phyloP scores from a whole-genome alignment of 495 filamentous ascomycete genomes.

The Talaromyces nanjingensis region DNA sequence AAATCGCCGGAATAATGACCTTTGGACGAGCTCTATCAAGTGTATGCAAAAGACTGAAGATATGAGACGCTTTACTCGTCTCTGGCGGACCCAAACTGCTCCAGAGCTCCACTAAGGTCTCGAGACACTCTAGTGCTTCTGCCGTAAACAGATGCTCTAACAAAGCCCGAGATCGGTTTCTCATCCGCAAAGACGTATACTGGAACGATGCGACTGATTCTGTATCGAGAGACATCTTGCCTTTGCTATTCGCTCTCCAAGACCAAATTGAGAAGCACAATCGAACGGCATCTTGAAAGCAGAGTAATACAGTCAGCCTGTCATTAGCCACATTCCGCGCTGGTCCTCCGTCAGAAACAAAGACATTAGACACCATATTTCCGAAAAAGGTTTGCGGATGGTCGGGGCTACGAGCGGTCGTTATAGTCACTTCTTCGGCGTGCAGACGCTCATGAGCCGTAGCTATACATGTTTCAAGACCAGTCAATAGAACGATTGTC shows the following conservation, averaged over 20 bases:
- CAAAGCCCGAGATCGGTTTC: slow-evolving; percentile 78
- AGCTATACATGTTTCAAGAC: slow-evolving; percentile 83
- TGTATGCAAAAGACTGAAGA: slow-evolving; percentile 82
- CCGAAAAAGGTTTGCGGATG: slow-evolving; percentile 90
- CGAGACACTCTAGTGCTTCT: slow-evolving; percentile 90
- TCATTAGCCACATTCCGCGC: slow-evolving; percentile 80
- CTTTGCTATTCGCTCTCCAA: slow-evolving; percentile 66
- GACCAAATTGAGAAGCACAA: slow-evolving; percentile 93
- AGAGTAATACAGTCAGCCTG: slow-evolving; percentile 85
- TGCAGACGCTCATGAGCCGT: slow-evolving; percentile 79
- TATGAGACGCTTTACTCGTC: slow-evolving; percentile 32
- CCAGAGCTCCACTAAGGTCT: slow-evolving; percentile 86
- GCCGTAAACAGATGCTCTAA: slow-evolving; percentile 90
- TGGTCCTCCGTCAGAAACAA: slow-evolving; percentile 70
- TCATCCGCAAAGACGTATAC: slow-evolving; percentile 82
- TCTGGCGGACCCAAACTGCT: slow-evolving; percentile 35
- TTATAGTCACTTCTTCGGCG: slow-evolving; percentile 61
- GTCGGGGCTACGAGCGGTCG: slow-evolving; percentile 68
- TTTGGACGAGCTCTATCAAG: slow-evolving; percentile 87
- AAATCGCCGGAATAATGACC: slow-evolving; percentile 90
- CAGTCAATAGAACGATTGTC: slow-evolving; percentile 71
- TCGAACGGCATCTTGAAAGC: slow-evolving; percentile 90
- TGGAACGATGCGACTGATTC: slow-evolving; percentile 75
- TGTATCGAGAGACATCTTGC: slow-evolving; percentile 50
- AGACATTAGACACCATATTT: slow-evolving; percentile 93